Conservation (phyloP, 2,329 filamentous ascomycete genomes). For the Diplodia mutila region DNA sequence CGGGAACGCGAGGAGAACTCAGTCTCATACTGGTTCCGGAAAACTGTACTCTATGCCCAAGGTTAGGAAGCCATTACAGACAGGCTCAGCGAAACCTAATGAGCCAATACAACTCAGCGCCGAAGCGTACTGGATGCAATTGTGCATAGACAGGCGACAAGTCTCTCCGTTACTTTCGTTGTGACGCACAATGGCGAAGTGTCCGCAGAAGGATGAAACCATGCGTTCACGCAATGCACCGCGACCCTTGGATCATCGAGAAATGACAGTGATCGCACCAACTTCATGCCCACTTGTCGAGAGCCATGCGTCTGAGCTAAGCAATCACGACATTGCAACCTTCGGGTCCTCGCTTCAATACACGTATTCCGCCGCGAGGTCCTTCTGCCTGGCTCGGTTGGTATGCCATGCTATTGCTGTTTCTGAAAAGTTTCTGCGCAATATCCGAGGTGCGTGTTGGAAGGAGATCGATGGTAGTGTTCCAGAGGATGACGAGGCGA, state of each 20-base stretch:
- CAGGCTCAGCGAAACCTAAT: no score
- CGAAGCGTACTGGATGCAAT: neutral
- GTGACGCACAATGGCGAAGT: neutral
- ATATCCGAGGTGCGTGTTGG: neutral
- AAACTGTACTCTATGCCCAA: no score
- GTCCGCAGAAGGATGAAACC: neutral
- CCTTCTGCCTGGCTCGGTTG: neutral
- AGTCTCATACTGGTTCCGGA: no score
- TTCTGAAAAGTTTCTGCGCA: no score
- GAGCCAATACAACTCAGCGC: no score
- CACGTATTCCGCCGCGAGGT: neutral
- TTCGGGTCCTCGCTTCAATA: neutral
- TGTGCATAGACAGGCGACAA: neutral
- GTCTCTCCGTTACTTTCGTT: neutral
- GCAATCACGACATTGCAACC: neutral
- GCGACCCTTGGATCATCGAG: neutral
- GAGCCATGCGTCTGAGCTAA: neutral
- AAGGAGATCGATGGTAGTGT: neutral
- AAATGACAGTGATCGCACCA: neutral
- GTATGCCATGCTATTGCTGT: neutral
- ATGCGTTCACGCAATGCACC: neutral
- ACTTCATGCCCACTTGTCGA: neutral
- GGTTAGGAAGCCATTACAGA: no score
- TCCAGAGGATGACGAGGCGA: neutral
- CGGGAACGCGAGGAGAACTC: no score